These are phyloP conservation scores for Gyromitra esculenta DNA, from an alignment of 2,329 filamentous ascomycete species.

Conservation along the genomic window DNA sequence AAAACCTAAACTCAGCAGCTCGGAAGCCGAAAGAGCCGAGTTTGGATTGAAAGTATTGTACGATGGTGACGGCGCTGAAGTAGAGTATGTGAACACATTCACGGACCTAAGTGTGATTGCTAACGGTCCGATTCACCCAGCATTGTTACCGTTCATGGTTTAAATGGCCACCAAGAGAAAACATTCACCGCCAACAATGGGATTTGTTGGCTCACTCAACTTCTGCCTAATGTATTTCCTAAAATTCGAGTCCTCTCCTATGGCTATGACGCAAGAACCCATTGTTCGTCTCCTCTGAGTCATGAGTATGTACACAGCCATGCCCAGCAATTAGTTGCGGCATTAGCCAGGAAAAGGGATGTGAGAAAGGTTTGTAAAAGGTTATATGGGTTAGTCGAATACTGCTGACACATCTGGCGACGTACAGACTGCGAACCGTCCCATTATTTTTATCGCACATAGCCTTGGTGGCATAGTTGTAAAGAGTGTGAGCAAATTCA, in stretches of 20 bases:
- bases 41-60: background rate
- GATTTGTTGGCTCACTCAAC: conserved; percentile 57
- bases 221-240: conserved; percentile 58
- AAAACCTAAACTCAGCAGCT: background rate
- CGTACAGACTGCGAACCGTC: background rate
- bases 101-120: background rate
- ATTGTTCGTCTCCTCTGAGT: background rate
- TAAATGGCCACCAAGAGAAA: conserved; percentile 56
- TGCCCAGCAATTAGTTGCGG: conserved; percentile 2
- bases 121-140: background rate
- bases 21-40: background rate
- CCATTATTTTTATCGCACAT: conserved; percentile 40
- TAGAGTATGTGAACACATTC: conserved; percentile 3
- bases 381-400: background rate
- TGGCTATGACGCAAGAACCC: conserved; percentile 60
- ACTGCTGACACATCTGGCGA: background rate
- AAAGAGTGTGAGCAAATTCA: conserved; percentile 17
- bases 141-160: conserved; percentile 27
- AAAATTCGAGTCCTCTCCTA: conserved; percentile 59
- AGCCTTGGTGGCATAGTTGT: conserved; percentile 35
- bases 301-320: conserved; percentile 2
- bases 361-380: background rate
- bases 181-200: conserved; percentile 58
- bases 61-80: conserved; percentile 1
- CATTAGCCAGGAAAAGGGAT: background rate